Evolutionary conservation across 495 filamentous ascomycete species (phyloP).

Genomic region (Trichoderma reesei): DNA sequence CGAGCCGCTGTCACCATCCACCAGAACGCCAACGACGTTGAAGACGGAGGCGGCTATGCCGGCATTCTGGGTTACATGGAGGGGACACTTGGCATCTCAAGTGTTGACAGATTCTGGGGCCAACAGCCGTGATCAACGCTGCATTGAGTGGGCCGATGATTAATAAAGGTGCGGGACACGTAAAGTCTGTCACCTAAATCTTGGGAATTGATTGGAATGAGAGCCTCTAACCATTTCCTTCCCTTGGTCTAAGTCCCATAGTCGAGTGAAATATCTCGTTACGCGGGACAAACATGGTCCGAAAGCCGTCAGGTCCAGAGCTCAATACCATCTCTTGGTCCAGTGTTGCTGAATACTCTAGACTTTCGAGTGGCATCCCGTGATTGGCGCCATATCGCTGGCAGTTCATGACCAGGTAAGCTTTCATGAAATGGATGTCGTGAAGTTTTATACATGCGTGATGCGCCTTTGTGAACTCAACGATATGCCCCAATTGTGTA

Average conservation of each 20-base stretch:
- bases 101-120: background rate
- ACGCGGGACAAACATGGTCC: background rate
- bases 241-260: background rate
- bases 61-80: background rate
- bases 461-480: no score
- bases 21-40: background rate
- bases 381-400: background rate
- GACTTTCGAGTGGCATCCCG: background rate
- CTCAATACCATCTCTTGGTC: background rate
- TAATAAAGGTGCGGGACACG: background rate
- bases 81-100: background rate
- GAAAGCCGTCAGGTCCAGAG: no score
- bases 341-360: background rate
- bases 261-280: background rate
- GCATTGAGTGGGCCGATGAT: background rate
- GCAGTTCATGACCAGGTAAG: background rate
- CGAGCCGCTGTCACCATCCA: background rate
- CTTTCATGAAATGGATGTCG: background rate
- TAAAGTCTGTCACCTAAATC: background rate
- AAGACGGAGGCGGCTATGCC: background rate
- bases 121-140: background rate
- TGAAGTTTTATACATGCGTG: background rate
- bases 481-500: no score
- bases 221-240: background rate
- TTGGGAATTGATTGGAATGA: background rate